Percentiles rank a stretch among this genome's conserved stretches.
Evolutionary conservation across 1,284 basidiomycete genomes (phyloP).

Genomic region (Jaminaea rosea): DNA sequence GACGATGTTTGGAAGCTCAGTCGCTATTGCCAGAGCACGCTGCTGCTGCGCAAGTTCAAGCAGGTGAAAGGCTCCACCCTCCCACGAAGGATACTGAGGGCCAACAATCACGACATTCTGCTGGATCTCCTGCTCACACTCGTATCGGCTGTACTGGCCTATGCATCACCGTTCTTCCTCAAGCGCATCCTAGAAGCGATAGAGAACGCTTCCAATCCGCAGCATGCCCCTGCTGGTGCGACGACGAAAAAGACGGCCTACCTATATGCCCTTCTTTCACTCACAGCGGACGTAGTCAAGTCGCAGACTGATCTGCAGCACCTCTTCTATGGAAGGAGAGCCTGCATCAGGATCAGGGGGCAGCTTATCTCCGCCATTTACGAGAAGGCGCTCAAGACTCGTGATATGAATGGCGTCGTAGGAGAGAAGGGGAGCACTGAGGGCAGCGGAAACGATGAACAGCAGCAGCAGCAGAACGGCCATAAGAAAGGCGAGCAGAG

Average conservation of each 20-base stretch:
- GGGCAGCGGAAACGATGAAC: no score
- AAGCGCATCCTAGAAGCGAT: conserved; percentile 18
- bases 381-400: conserved; percentile 75
- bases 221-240: background rate
- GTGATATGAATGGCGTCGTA: conserved; percentile 71
- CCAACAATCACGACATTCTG: conserved; percentile 19
- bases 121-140: conserved; percentile 20
- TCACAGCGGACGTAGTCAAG: conserved; percentile 18
- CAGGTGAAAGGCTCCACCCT: background rate
- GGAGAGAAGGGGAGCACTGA: conserved; percentile 52
- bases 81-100: conserved; percentile 8
- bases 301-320: conserved; percentile 59
- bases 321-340: conserved; percentile 63
- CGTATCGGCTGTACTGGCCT: conserved; percentile 18
- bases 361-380: conserved; percentile 76
- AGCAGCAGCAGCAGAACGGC: conserved; percentile 6
- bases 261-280: conserved; percentile 17
- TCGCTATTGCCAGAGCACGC: conserved; percentile 11
- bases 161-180: conserved; percentile 24
- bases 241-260: conserved; percentile 14
- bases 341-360: conserved; percentile 59
- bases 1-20: conserved; percentile 21
- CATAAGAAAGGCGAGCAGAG: conserved; percentile 1
- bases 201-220: background rate
- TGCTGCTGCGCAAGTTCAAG: conserved; percentile 14